Percentiles rank a stretch among this genome's conserved stretches.
phyloP scores from a whole-genome alignment of 306 rosid genomes.

The Quillaja saponaria region DNA sequence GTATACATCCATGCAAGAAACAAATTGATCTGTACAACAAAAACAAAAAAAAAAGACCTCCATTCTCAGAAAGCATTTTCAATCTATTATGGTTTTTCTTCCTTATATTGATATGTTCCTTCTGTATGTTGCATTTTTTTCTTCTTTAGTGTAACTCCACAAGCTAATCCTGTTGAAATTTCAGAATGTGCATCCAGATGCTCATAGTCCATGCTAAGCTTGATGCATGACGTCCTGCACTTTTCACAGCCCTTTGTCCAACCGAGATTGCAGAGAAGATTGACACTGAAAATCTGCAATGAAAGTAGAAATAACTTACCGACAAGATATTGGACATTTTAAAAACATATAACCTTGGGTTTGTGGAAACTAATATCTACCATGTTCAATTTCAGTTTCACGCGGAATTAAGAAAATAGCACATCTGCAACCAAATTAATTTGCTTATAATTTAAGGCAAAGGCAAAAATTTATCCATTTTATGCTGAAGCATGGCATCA shows the following conservation, averaged over 20 bases:
- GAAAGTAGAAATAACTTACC: constrained; percentile 18
- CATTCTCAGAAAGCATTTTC: constrained; percentile 31
- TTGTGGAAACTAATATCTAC: constrained; percentile 9
- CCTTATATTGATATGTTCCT: constrained; percentile 44
- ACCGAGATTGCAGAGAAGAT: constrained; percentile 39
- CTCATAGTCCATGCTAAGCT: constrained; percentile 39
- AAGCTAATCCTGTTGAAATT: constrained; percentile 45
- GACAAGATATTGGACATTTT: constrained; percentile 13
- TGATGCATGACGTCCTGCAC: constrained; percentile 27
- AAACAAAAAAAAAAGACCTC: constrained; percentile 44
- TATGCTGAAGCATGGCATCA: constrained; percentile 19
- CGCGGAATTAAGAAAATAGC: constrained; percentile 16
- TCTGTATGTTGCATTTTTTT: constrained; percentile 31
- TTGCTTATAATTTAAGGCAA: neutral
- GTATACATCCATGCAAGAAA: constrained; percentile 49
- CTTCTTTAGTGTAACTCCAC: constrained; percentile 54
- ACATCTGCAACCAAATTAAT: constrained; percentile 3
- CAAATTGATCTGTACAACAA: constrained; percentile 56
- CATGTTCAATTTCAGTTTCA: constrained; percentile 20
- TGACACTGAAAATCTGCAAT: constrained; percentile 41
- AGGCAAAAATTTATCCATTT: neutral
- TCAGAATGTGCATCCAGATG: constrained; percentile 26
- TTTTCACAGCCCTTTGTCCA: constrained; percentile 36
- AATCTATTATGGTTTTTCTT: constrained; percentile 34
- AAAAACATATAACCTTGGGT: constrained; percentile 5